phyloP scores from a whole-genome alignment of 2,329 filamentous ascomycete genomes.

The Truncatella angustata region DNA sequence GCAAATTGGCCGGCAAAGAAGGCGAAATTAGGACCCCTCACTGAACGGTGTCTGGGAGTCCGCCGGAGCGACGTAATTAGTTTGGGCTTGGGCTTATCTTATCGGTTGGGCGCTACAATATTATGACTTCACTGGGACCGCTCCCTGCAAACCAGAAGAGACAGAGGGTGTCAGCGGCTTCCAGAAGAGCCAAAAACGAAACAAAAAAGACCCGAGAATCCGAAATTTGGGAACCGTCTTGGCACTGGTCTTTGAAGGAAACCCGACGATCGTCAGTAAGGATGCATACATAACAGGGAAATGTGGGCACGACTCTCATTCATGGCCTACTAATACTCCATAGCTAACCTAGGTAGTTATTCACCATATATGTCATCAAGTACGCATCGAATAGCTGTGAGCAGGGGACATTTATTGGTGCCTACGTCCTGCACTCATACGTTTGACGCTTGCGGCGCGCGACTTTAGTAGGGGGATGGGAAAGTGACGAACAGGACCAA shows the following conservation, averaged over 20 bases:
- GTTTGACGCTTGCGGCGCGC: background rate
- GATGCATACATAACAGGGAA: background rate
- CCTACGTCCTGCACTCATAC: background rate
- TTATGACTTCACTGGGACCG: slow-evolving; percentile 7
- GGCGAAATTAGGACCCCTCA: slow-evolving; percentile 7
- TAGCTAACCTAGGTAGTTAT: too few species aligned
- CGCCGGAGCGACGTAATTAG: too few species aligned
- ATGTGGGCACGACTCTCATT: too few species aligned
- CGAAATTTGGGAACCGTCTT: too few species aligned
- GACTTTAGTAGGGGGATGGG: background rate
- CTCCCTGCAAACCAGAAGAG: background rate
- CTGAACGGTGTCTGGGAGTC: too few species aligned
- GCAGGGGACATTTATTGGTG: background rate
- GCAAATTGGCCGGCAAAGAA: background rate
- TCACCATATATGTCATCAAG: too few species aligned
- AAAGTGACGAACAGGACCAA: slow-evolving; percentile 3
- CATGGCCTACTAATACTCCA: too few species aligned
- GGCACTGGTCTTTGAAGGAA: background rate
- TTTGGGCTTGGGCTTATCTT: too few species aligned
- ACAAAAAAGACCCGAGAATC: too few species aligned
- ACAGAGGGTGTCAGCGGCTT: background rate
- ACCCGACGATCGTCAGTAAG: background rate
- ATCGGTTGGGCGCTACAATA: slow-evolving; percentile 3
- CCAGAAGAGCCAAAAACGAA: background rate
- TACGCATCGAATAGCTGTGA: background rate